Evolutionary conservation across 2,329 filamentous ascomycete species (phyloP).

Genomic region (Cercospora sojina): DNA sequence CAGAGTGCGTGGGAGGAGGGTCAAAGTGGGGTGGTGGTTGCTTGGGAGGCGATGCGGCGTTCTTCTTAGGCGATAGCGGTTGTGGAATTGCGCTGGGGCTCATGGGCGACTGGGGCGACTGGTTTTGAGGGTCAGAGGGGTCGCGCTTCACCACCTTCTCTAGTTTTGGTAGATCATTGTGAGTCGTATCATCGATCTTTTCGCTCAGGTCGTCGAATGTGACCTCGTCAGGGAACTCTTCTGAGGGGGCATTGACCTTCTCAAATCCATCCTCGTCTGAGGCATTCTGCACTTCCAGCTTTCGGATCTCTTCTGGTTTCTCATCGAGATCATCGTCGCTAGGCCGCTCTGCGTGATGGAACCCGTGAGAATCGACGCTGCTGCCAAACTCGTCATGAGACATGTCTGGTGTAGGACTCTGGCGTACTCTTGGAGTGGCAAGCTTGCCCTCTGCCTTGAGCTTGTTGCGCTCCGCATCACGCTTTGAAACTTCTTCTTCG

Average conservation of each 20-base stretch:
- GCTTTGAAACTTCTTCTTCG: slow-evolving; percentile 76
- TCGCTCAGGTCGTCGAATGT: slow-evolving; percentile 68
- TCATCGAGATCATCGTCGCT: slow-evolving; percentile 44
- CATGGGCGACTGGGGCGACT: slow-evolving; percentile 20
- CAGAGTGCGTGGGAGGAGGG: slow-evolving; percentile 36
- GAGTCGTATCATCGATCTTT: slow-evolving; percentile 39
- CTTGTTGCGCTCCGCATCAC: slow-evolving; percentile 78
- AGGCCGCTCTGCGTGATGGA: slow-evolving; percentile 51
- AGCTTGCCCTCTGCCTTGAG: slow-evolving; percentile 76
- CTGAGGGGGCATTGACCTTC: slow-evolving; percentile 66
- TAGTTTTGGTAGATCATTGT: slow-evolving; percentile 28
- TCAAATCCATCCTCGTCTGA: slow-evolving; percentile 93
- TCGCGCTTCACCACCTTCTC: slow-evolving; percentile 34
- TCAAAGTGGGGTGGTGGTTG: slow-evolving; percentile 28
- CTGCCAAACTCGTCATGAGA: slow-evolving; percentile 50
- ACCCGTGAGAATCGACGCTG: slow-evolving; percentile 53
- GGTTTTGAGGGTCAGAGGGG: slow-evolving; percentile 21
- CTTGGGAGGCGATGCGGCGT: slow-evolving; percentile 24
- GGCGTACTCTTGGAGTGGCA: slow-evolving; percentile 53
- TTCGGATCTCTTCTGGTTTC: slow-evolving; percentile 65
- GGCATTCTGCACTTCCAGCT: slow-evolving; percentile 74
- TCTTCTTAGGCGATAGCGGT: slow-evolving; percentile 36
- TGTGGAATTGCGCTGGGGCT: slow-evolving; percentile 30
- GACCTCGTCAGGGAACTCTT: slow-evolving; percentile 61
- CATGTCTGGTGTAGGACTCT: slow-evolving; percentile 56